Evolutionary conservation across 257 asterid species (phyloP), one percentile per base, ranked within the genome.

Genomic region (Euphrasia confusa): DNA sequence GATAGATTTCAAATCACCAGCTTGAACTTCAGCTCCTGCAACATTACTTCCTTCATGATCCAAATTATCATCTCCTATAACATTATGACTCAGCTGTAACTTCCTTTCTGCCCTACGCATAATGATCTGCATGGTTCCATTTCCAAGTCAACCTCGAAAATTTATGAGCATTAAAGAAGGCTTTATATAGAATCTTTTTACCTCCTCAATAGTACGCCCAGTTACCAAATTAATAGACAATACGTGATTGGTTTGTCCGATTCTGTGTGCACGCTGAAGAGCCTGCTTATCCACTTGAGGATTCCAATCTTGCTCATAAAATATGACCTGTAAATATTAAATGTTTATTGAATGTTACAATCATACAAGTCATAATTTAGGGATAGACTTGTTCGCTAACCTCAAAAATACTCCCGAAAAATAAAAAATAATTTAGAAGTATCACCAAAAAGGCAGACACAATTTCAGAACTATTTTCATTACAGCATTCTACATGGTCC

Each of bases 251-350:
- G 45, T 74, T 78, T 92, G 98, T 74, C 97, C 98, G 76, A 92
- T 92, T 72, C 98, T 86, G 72, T 92, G 97, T 10, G 95, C 93
- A 61, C 97, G 95, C 84, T 92, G 98, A 78, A 89, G 75, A 69
- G 97, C 98, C 78, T 88, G 98, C 81, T 86, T 92, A 82, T 92
- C 98, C 60, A 92, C 95, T 79, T 92, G 98, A 44, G 98, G 97
- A 71, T 92, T 92, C 98, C 98, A 92, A 71, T 92, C 98, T 78
- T 92, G 97, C 80, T 92, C 98, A 65, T 84, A 92, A 80, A 92
- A 92, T 67, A 92, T 81, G 71, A 92, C 97, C 97, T 92, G 74
- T 71, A 61, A 65, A 67, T 4, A 40, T 60, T 67, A 28, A 57
- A 55, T 7, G 45, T 50, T 72, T 61, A 59, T 28, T 49, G 37